Evolutionary conservation across 768 basidiomycete genomes (phyloP), one percentile per base, ranked within the genome.

Genomic region (Dentipellis sp.): DNA sequence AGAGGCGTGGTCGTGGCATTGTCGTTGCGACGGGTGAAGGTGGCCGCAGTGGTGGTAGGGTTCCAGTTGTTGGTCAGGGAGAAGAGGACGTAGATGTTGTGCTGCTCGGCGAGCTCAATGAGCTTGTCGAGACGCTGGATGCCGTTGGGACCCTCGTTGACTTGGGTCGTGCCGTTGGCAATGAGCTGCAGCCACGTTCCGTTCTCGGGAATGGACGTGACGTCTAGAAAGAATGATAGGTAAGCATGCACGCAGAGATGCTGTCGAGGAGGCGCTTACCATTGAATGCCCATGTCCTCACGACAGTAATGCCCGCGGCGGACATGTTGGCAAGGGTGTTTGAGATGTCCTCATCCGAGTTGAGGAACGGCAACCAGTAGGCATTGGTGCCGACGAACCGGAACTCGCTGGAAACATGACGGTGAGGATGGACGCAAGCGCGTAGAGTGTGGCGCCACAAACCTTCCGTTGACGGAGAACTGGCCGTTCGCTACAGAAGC

Each of bases 281-380:
- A 68, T 87, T 86, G 67, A 87, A 88, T 16, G 77, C 86, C 86
- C 86, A 88, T 3, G 80, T 72, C 42, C 85, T 75, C 29, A 87
- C 78, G 19, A 83, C 83, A 39, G 71, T 80, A 60, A 83, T 74
- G 8, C 80, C 81, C 11, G 72, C 66, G 2, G 75, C 73, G 11
- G 78, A 76, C 54, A 88, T 84, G 58, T 78, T 80, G 2, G 72
- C 74, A 37, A 88, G 66, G 3, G 83, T 82, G 50, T 71, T 63
- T 64, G 77, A 72, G 47, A 88, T 81, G 62, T 88, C 86, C 46
- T 71, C 65, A 49, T 77, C 66, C 23, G 72, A 65, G 63, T 84
- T 83, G 36, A 88, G 64, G 42, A 72, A 67, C 34, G 76, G 68
- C 36, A 88, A 63, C 86, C 86, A 88, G 68, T 86, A 86, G 1